phyloP scores from a whole-genome alignment of 164 flowering plant genomes.

The Dillenia suffruticosa region DNA sequence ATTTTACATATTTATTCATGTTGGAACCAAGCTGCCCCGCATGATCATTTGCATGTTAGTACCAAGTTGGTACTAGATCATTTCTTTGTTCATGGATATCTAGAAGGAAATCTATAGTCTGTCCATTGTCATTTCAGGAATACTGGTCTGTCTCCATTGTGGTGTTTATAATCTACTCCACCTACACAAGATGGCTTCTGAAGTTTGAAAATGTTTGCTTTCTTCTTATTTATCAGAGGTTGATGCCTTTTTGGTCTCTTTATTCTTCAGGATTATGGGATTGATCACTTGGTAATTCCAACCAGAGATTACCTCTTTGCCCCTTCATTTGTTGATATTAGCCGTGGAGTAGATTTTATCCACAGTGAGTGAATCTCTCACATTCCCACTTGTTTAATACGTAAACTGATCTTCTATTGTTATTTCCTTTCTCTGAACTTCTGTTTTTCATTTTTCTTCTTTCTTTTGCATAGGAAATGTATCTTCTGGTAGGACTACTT shows the following conservation, averaged over 20 bases:
- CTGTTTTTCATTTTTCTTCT: not conserved
- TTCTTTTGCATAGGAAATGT: constrained; percentile 36
- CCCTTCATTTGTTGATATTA: constrained; percentile 67
- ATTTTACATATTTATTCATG: no score
- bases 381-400: not conserved
- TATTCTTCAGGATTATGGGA: constrained; percentile 60
- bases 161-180: no score
- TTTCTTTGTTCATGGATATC: no score
- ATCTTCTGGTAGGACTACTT: constrained; percentile 47
- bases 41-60: no score
- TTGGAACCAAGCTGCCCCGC: no score
- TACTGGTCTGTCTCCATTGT: no score
- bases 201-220: not conserved
- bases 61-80: no score
- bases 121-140: no score
- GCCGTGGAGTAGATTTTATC: constrained; percentile 75
- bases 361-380: constrained; percentile 51
- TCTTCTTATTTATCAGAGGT: not conserved
- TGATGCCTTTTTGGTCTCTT: not conserved
- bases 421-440: not conserved
- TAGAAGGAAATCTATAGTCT: no score
- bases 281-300: constrained; percentile 74
- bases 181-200: no score
- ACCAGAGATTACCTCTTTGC: constrained; percentile 97
- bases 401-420: not conserved